These are phyloP conservation scores for Musa schizocarpa DNA, from an alignment of 176 grass and related monocot species.

Conservation along the genomic window DNA sequence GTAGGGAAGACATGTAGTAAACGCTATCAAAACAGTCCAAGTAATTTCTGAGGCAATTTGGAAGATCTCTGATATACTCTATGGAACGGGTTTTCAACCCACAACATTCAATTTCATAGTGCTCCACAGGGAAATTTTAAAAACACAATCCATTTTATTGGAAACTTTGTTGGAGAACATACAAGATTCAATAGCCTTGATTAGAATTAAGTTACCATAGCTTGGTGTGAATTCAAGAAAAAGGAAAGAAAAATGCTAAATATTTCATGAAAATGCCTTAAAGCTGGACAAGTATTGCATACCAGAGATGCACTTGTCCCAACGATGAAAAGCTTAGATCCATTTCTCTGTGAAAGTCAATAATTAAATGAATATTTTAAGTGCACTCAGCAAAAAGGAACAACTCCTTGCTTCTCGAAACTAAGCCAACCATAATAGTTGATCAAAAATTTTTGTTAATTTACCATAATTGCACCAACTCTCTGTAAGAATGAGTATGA, in stretches of 20 bases:
- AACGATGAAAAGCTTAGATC: constrained; percentile 84
- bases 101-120: too few relatives aligned
- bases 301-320: constrained; percentile 92
- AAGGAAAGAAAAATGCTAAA: not conserved
- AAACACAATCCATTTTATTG: too few relatives aligned
- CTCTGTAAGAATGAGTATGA: constrained; percentile 88
- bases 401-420: constrained; percentile 2
- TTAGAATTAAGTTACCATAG: too few relatives aligned
- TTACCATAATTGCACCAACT: constrained; percentile 92
- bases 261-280: not conserved
- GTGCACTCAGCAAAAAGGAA: constrained; percentile 5
- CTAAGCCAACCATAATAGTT: not conserved
- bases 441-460: constrained; percentile 4
- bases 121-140: too few relatives aligned
- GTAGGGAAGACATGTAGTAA: too few relatives aligned
- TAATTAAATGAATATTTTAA: constrained; percentile 10
- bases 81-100: too few relatives aligned
- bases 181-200: too few relatives aligned
- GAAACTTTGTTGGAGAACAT: too few relatives aligned
- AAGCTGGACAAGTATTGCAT: constrained; percentile 14
- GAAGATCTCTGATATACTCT: too few relatives aligned
- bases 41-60: too few relatives aligned
- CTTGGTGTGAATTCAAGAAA: not conserved
- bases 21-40: too few relatives aligned
- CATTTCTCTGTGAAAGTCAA: constrained; percentile 61